Evolutionary conservation across 106 monocot genomes (phyloP).

Genomic region (Dendrobium huoshanense): DNA sequence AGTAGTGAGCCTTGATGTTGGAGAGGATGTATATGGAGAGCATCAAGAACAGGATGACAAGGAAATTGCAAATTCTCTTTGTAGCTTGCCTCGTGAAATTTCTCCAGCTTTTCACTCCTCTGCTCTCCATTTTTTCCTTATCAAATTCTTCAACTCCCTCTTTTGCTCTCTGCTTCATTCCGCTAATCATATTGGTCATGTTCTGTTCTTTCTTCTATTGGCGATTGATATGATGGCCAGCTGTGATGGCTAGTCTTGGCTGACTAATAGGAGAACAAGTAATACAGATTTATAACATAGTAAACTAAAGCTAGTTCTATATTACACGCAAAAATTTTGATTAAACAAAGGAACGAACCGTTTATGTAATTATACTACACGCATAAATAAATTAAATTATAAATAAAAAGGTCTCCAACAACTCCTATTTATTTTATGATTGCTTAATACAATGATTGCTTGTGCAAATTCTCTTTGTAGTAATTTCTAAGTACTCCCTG

Average conservation of each 20-base stretch:
- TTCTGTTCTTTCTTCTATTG: background rate
- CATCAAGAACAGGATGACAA: constrained; percentile 5
- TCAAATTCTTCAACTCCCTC: background rate
- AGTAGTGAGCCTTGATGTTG: constrained; percentile 8
- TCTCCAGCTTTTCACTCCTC: background rate
- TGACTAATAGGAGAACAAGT: background rate
- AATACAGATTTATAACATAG: background rate
- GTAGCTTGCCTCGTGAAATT: background rate
- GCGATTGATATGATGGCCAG: background rate
- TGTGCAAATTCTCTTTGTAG: too few relatives aligned
- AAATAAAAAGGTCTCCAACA: too few relatives aligned
- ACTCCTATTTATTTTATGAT: too few relatives aligned
- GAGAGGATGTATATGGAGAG: constrained; percentile 14
- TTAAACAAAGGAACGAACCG: background rate
- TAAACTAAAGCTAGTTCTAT: background rate
- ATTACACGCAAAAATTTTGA: background rate
- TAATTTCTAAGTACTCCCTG: too few relatives aligned
- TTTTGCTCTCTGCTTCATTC: background rate
- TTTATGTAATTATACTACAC: background rate
- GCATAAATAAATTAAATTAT: too few relatives aligned
- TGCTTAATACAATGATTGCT: too few relatives aligned
- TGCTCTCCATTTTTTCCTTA: background rate
- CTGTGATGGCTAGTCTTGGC: background rate
- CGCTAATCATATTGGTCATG: background rate
- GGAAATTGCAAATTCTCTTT: constrained; percentile 4